A percentile compares a stretch with the other conserved stretches of the same genome.
phyloP scores from a whole-genome alignment of 2,329 filamentous ascomycete genomes.

The Fusarium setosum region DNA sequence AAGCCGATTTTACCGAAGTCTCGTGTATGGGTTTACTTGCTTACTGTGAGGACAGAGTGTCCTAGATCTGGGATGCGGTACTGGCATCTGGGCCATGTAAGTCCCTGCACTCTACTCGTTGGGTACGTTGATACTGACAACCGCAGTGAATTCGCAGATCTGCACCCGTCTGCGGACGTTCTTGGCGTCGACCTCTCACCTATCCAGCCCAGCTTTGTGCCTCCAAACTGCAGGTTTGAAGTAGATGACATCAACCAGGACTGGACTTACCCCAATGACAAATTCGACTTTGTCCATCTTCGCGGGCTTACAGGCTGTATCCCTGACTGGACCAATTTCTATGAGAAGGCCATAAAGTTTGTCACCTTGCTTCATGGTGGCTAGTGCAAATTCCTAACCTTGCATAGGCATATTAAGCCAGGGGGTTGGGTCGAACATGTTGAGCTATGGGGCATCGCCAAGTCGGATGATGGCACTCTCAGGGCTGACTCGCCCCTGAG shows the following conservation, averaged over 20 bases:
- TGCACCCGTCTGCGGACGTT: constrained; percentile 19
- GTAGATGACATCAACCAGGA: constrained; percentile 28
- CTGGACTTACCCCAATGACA: constrained; percentile 13
- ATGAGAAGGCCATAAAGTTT: constrained; percentile 14
- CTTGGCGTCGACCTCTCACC: constrained; percentile 23
- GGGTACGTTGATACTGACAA: not conserved
- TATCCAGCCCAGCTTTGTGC: constrained; percentile 20
- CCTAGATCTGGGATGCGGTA: constrained; percentile 50
- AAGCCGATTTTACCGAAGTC: not conserved
- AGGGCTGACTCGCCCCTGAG: constrained; percentile 20
- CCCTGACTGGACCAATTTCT: constrained; percentile 17
- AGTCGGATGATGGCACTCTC: constrained; percentile 18
- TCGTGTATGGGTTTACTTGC: rapidly evolving
- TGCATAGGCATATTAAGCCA: constrained; percentile 2
- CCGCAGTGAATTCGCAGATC: constrained; percentile 21
- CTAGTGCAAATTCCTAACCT: not conserved
- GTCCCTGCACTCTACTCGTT: not conserved
- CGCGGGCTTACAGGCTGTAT: constrained; percentile 23
- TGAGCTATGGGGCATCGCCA: constrained; percentile 22
- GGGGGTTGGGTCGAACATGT: constrained; percentile 30
- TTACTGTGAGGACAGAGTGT: constrained; percentile 19
- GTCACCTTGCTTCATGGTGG: rapidly evolving
- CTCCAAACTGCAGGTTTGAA: constrained; percentile 19
- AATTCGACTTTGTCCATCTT: constrained; percentile 26
- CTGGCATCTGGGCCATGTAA: constrained; percentile 48